Evolutionary conservation across 805 yeast genomes (phyloP), one percentile per base, ranked within the genome.

Genomic region (Geotrichum ghanense): DNA sequence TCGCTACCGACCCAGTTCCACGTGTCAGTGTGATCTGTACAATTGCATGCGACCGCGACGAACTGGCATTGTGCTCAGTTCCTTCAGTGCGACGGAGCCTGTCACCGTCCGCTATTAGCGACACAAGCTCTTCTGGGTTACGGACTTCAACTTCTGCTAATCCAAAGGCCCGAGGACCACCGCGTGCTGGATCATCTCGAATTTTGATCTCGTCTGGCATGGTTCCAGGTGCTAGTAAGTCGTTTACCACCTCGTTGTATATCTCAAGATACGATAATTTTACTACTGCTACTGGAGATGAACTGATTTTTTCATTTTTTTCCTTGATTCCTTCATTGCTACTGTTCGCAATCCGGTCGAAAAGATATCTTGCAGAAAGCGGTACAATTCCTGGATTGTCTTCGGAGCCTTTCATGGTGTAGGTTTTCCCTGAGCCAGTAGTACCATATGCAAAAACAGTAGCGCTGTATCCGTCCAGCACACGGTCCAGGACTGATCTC

Each of bases 391-490:
- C 95, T 0, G 81, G 79, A 50, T 79, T 81, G 3, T 53, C 50
- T 2, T 63, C 68, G 22, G 71, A 67, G 23, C 95, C 95, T 52
- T 80, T 81, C 95, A 87, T 87, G 2, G 95, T 76, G 59, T 75
- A 79, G 0, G 96, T 87, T 62, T 87, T 87, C 9, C 96, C 96
- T 1, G 94, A 82, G 0, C 95, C 95, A 0, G 96, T 87, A 87
- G 84, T 84, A 27, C 96, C 96, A 57, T 87, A 87, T 0, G 97
- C 97, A 61, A 90, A 87, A 1, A 89, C 78, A 0, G 96, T 88
- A 14, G 88, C 89, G 57, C 86, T 87, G 62, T 66, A 89, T 0
- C 95, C 96, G 14, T 79, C 79, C 54, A 72, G 71, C 51, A 75
- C 78, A 60, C 72, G 75, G 51, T 58, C 67, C 35, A 72, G 79